Conservation (phyloP, 2,329 filamentous ascomycete species). For the Paecilomyces dactylethromorphus region DNA sequence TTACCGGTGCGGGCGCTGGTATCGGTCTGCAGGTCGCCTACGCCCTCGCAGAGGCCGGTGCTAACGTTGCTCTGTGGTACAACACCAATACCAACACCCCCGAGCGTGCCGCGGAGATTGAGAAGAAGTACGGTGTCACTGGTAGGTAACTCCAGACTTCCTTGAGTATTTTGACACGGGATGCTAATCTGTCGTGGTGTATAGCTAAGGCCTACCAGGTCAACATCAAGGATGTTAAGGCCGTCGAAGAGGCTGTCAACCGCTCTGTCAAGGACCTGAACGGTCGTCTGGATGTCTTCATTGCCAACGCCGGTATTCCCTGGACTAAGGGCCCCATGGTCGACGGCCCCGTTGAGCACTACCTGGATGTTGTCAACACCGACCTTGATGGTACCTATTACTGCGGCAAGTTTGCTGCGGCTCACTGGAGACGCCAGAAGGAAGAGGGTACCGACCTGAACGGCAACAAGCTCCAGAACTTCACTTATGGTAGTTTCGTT, state of each 20-base stretch:
- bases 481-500: constrained; percentile 63
- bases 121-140: constrained; percentile 60
- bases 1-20: constrained; percentile 63
- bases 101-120: constrained; percentile 56
- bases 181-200: background rate
- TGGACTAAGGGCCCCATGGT: constrained; percentile 65
- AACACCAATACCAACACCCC: constrained; percentile 62
- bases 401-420: constrained; percentile 63
- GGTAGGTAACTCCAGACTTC: constrained; percentile 40
- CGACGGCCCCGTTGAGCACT: constrained; percentile 58
- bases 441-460: constrained; percentile 57
- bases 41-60: constrained; percentile 62
- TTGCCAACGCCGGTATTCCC: constrained; percentile 70
- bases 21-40: constrained; percentile 62
- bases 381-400: constrained; percentile 75
- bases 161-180: background rate
- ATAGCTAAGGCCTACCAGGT: constrained; percentile 46
- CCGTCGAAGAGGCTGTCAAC: constrained; percentile 36
- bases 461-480: constrained; percentile 56
- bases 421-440: constrained; percentile 65
- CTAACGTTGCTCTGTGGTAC: constrained; percentile 68
- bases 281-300: constrained; percentile 68
- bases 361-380: constrained; percentile 61
- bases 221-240: constrained; percentile 37
- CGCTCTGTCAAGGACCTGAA: constrained; percentile 57